Conservation (phyloP, 306 rosid species). For the Castanea mollissima region DNA sequence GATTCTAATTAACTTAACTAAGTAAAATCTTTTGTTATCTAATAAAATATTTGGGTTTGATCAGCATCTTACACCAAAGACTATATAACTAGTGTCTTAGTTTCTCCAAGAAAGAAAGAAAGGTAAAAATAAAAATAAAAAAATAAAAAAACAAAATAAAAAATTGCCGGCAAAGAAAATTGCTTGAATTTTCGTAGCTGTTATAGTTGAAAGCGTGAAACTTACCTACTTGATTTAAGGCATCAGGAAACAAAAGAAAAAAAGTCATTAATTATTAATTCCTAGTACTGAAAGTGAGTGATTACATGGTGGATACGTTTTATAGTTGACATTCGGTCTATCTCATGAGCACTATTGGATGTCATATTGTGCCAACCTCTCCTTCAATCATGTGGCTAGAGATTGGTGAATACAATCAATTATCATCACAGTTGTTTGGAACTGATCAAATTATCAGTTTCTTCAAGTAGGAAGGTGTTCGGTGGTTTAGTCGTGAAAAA, state of each 20-base stretch:
- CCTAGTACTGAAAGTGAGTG: background rate
- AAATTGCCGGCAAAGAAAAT: background rate
- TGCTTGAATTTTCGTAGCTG: background rate
- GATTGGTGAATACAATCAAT: background rate
- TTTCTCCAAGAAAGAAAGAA: no score
- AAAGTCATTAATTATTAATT: background rate
- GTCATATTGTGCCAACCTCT: background rate
- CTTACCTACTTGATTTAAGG: background rate
- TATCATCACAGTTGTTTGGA: background rate
- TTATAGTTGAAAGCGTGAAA: background rate
- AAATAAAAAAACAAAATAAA: no score
- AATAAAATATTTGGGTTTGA: no score
- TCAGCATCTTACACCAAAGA: no score
- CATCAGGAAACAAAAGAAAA: background rate
- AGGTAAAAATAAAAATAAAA: no score
- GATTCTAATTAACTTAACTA: fast-evolving
- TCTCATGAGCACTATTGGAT: background rate
- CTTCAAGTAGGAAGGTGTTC: slow-evolving; percentile 24
- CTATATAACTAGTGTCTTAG: no score
- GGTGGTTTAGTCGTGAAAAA: slow-evolving; percentile 39
- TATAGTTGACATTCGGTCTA: background rate
- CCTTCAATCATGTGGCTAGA: background rate
- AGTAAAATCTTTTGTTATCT: no score
- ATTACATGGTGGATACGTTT: background rate
- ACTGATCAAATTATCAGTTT: background rate